Base-by-base conservation (phyloP, 2,329 filamentous ascomycete species). In the Sarocladiaceae sp. region DNA sequence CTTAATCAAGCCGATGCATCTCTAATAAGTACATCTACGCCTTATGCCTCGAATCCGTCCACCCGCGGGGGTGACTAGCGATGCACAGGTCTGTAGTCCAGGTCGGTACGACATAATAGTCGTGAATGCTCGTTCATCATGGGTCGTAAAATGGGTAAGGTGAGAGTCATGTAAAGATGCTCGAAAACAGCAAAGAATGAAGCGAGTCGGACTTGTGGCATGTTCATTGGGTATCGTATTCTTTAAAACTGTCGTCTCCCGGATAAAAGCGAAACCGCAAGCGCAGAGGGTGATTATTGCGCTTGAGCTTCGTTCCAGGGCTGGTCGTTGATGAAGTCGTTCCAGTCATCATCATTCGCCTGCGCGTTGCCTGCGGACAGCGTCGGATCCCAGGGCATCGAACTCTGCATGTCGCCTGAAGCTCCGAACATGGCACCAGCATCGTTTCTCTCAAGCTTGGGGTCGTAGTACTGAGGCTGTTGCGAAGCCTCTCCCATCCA, bases 271-370 rank as follows among this genome's bases (percentile, higher is more conserved):
- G 20, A 42, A 27, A 26, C 39, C 23, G n/a, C n/a, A n/a, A n/a
- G n/a, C n/a, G 19, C 19, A 11, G 3, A 4, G 11, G 15, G n/a
- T 13, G 13, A 44, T 47, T 21, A 40, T 18, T 44, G 33, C 21
- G 26, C 21, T 20, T 47, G 27, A 10, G 35, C 40, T 24, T 41
- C 37, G 19, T 15, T 23, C 53, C 53, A 63, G 4, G 49, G 50
- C 18, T 44, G 50, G 6, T 63, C 61, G 39, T 64, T 55, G 19
- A 64, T 54, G 32, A 58, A 64, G 0, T 47, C 47, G 10, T 58
- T 53, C 61, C 61, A 64, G 1, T 56, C 49, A 6, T 62, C 60
- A 12, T 63, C 61, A 19, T 49, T 20, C 11, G 44, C 29, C 40
- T 43, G 40, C 4, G 40, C 29, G 26, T n/a, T 18, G 26, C 9